Evolutionary conservation across 1,139 yeast species (phyloP).

Genomic region (Yamadazyma friedrichii): DNA sequence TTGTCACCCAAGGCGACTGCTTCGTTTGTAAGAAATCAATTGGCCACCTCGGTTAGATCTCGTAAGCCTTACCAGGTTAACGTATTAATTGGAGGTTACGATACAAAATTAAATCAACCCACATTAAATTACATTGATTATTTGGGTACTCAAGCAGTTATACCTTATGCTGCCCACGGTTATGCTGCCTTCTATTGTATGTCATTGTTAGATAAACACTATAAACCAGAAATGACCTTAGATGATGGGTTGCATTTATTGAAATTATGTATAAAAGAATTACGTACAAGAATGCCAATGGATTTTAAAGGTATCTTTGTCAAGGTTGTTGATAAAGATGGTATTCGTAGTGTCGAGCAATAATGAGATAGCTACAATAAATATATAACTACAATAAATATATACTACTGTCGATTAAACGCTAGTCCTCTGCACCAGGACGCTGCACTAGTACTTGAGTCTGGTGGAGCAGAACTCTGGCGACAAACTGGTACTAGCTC

Average conservation of each 20-base stretch:
- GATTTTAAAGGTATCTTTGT: conserved; percentile 90
- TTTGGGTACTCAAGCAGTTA: conserved; percentile 83
- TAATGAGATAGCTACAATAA: not conserved
- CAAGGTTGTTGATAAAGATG: conserved; percentile 75
- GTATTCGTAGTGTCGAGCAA: conserved; percentile 29
- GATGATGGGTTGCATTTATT: conserved; percentile 81
- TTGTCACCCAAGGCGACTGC: conserved; percentile 84
- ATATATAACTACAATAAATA: too few relatives aligned
- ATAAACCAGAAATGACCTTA: conserved; percentile 69
- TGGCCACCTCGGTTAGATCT: conserved; percentile 85
- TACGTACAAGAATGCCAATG: conserved; percentile 86
- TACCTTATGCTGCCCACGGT: conserved; percentile 84
- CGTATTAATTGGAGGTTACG: conserved; percentile 83
- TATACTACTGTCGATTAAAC: too few relatives aligned
- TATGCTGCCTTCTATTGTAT: conserved; percentile 93
- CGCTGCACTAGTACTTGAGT: too few relatives aligned
- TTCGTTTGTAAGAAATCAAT: conserved; percentile 80
- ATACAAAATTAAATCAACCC: conserved; percentile 60
- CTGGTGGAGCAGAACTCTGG: too few relatives aligned
- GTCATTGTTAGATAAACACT: conserved; percentile 88
- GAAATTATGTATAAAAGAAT: conserved; percentile 72
- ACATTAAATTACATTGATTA: conserved; percentile 89
- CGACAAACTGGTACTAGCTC: too few relatives aligned
- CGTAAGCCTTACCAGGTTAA: conserved; percentile 93
- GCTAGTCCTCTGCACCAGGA: too few relatives aligned